Base-by-base conservation (phyloP, 305 asterid genomes). In the Plantago lanceolata region DNA sequence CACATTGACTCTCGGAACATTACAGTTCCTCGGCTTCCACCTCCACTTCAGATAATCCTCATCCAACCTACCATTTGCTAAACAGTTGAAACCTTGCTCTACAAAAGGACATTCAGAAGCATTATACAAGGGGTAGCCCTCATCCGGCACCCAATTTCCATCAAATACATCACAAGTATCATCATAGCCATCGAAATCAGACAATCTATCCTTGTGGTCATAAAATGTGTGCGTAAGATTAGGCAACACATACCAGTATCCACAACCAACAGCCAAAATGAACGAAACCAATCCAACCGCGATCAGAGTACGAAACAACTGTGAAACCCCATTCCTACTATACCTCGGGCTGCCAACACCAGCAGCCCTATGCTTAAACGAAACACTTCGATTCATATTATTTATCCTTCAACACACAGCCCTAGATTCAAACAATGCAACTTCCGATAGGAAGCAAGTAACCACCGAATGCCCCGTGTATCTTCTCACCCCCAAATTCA, bases 231-330 rank as follows among this genome's bases (percentile, higher is more conserved):
- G 73, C 15, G 83, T 72, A 57, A 87, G 78, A 64, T 78, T 87
- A 5, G 93, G 96, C 26, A 83, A 73, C 74, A 87, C 88, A 68
- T 81, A 87, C 12, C 85, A 40, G 77, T 81, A 87, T 31, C 88
- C 84, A 52, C 85, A 76, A 21, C 79, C 70, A 69, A 76, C 59
- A 17, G 90, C 90, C 57, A 85, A 67, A 71, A 81, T 59, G 75
- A 84, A 85, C 14, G 86, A 72, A 66, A 82, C 33, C 47, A 76
- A 77, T 74, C 83, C 90, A 50, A 79, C 13, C 8, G 71, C 70
- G 53, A 79, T 59, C 8, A 73, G 64, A 52, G 68, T 69, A 57
- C 67, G 71, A 69, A 79, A 75, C 50, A 63, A 47, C 26, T 78
- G 63, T 3, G 86, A 74, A 65, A 70, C 65, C 85, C 78, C 75